Percentiles rank a stretch among this genome's conserved stretches.
Evolutionary conservation across 441 rosid species (phyloP).

Genomic region (Bruguiera hainesii): DNA sequence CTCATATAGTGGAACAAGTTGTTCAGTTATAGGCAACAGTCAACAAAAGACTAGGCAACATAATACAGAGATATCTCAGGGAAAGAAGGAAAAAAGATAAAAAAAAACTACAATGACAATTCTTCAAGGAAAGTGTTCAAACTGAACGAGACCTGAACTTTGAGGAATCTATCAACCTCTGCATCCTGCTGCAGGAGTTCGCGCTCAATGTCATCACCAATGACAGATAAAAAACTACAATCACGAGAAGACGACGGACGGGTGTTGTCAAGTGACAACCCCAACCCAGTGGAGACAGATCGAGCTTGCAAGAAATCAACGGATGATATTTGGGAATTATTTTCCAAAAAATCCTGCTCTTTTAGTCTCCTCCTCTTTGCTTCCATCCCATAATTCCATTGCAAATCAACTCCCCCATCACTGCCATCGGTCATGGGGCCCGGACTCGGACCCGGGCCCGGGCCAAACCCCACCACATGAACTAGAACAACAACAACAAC

Average conservation of each 20-base stretch:
- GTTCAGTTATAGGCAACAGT: no score
- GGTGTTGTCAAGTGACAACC: slow-evolving; percentile 72
- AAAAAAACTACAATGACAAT: no score
- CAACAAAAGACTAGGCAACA: no score
- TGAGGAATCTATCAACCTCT: slow-evolving; percentile 72
- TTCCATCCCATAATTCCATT: slow-evolving; percentile 58
- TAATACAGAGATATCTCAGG: no score
- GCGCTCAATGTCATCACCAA: slow-evolving; percentile 60
- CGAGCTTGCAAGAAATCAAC: slow-evolving; percentile 65
- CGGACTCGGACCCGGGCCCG: slow-evolving; percentile 38
- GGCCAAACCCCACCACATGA: slow-evolving; percentile 66
- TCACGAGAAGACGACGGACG: slow-evolving; percentile 57
- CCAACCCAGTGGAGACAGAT: slow-evolving; percentile 85
- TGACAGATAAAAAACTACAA: slow-evolving; percentile 56
- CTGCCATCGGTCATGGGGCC: slow-evolving; percentile 44
- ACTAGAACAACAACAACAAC: slow-evolving; percentile 39
- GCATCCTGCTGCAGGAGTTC: slow-evolving; percentile 72
- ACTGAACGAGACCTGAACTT: slow-evolving; percentile 51
- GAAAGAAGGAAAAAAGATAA: no score
- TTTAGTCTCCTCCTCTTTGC: slow-evolving; percentile 53
- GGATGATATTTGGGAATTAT: slow-evolving; percentile 70
- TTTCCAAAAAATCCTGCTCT: slow-evolving; percentile 77
- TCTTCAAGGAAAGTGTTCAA: not conserved
- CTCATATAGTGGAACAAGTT: no score
- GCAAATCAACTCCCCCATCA: slow-evolving; percentile 54